Evolutionary conservation across 2,329 filamentous ascomycete genomes (phyloP).

Genomic region (Cryphonectria naterciae): DNA sequence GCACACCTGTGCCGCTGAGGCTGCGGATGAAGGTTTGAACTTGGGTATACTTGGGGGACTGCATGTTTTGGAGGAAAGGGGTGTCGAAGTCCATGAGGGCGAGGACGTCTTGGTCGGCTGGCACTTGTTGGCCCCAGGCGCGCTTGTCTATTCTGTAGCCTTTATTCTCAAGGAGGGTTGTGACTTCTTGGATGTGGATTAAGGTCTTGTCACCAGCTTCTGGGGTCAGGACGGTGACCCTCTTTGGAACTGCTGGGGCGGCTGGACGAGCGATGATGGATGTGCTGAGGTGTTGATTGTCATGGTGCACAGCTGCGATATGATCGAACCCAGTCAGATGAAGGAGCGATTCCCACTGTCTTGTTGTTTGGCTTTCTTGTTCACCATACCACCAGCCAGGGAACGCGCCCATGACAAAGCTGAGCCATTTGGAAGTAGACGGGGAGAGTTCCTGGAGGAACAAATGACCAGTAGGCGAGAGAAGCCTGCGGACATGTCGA

Average conservation of each 20-base stretch:
- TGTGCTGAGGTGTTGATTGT: neutral
- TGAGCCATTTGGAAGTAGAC: constrained; percentile 12
- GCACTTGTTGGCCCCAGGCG: neutral
- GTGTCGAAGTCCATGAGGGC: neutral
- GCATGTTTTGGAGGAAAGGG: neutral
- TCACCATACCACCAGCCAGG: constrained; percentile 21
- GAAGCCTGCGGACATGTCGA: constrained; percentile 33
- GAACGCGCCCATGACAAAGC: constrained; percentile 17
- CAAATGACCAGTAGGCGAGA: constrained; percentile 39
- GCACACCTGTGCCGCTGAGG: neutral
- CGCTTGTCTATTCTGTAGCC: neutral
- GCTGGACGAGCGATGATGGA: constrained; percentile 25
- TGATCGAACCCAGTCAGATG: neutral
- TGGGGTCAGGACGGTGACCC: neutral
- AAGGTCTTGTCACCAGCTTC: neutral
- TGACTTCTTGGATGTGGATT: neutral
- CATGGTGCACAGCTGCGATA: neutral
- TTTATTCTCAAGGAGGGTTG: neutral
- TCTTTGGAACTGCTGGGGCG: neutral
- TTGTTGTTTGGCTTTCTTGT: constrained; percentile 1
- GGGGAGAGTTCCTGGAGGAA: constrained; percentile 17
- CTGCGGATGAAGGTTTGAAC: neutral
- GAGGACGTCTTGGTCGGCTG: neutral
- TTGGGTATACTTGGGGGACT: neutral
- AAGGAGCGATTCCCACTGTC: neutral